phyloP scores from a whole-genome alignment of 2,329 filamentous ascomycete genomes.

The Epichloe baconii region DNA sequence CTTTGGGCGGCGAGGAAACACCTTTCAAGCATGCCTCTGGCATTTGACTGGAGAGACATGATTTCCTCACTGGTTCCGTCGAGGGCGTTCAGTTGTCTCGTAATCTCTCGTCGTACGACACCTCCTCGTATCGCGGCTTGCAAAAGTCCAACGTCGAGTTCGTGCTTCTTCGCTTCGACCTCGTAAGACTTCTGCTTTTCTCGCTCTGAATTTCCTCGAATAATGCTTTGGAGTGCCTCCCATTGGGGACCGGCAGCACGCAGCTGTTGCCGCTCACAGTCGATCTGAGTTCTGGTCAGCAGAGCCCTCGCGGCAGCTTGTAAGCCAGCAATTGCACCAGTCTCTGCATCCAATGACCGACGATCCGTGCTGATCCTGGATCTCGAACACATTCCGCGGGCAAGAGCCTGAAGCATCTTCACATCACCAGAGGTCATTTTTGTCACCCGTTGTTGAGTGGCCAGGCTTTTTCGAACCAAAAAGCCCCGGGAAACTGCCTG shows the following conservation, averaged over 20 bases:
- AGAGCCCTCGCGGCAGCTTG: constrained; percentile 56
- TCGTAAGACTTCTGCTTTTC: constrained; percentile 30
- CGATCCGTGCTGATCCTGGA: constrained; percentile 40
- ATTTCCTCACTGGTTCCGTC: constrained; percentile 31
- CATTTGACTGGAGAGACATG: constrained; percentile 41
- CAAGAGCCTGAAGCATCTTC: constrained; percentile 49
- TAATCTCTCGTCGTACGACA: constrained; percentile 38
- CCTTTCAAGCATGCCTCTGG: constrained; percentile 49
- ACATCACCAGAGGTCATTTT: constrained; percentile 38
- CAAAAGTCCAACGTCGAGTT: constrained; percentile 30
- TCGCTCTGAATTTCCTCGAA: constrained; percentile 36
- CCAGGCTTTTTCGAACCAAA: constrained; percentile 45
- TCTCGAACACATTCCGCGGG: constrained; percentile 54
- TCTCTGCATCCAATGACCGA: constrained; percentile 36
- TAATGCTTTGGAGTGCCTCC: constrained; percentile 28
- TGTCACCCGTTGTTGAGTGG: constrained; percentile 43
- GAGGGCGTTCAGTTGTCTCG: constrained; percentile 34
- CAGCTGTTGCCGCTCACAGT: constrained; percentile 36
- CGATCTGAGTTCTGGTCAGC: constrained; percentile 42
- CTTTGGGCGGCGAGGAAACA: constrained; percentile 34
- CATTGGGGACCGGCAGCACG: constrained; percentile 35
- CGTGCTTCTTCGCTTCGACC: constrained; percentile 33
- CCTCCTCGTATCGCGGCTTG: constrained; percentile 41
- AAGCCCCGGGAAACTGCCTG: constrained; percentile 56
- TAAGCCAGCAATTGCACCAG: constrained; percentile 37